Percentiles rank a stretch among this genome's conserved stretches.
Conservation (phyloP, 2,329 filamentous ascomycete species). For the Neofusicoccum ribis region DNA sequence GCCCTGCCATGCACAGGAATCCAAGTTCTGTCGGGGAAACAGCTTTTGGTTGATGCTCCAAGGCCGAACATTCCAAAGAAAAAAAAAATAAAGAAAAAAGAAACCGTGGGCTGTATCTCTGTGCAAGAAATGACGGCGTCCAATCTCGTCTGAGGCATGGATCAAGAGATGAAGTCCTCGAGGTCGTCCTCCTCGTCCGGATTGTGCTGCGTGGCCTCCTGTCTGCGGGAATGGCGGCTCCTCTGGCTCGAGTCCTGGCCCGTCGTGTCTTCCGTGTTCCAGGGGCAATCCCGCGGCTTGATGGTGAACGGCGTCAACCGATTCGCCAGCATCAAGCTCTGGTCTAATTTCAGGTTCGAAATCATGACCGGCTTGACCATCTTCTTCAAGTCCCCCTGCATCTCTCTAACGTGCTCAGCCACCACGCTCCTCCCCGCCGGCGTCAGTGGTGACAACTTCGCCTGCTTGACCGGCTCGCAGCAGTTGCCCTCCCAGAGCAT, state of each 20-base stretch:
- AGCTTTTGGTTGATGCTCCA: no score
- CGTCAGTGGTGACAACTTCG: conserved; percentile 44
- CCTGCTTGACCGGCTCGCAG: conserved; percentile 40
- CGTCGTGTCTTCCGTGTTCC: neutral
- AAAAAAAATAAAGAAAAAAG: no score
- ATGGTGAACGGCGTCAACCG: neutral
- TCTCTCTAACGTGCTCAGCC: conserved; percentile 41
- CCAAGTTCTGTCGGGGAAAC: no score
- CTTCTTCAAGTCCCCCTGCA: conserved; percentile 46
- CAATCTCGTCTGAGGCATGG: neutral
- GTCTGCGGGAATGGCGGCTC: neutral
- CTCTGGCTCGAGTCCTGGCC: neutral
- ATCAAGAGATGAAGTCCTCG: neutral
- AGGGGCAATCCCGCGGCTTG: neutral
- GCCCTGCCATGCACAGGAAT: no score
- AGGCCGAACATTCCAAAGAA: no score
- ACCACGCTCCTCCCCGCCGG: conserved; percentile 45
- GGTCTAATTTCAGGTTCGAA: conserved; percentile 41
- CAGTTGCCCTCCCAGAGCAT: conserved; percentile 46
- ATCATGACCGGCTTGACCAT: conserved; percentile 41
- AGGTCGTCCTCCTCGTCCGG: conserved; percentile 13
- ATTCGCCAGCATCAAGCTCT: conserved; percentile 30
- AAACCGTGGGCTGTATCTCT: no score
- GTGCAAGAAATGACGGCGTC: no score
- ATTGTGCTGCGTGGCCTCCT: neutral